A percentile compares a stretch with the other conserved stretches of the same genome.
Evolutionary conservation across 169 alveolate species (phyloP).

Genomic region (Eimeria acervulina): DNA sequence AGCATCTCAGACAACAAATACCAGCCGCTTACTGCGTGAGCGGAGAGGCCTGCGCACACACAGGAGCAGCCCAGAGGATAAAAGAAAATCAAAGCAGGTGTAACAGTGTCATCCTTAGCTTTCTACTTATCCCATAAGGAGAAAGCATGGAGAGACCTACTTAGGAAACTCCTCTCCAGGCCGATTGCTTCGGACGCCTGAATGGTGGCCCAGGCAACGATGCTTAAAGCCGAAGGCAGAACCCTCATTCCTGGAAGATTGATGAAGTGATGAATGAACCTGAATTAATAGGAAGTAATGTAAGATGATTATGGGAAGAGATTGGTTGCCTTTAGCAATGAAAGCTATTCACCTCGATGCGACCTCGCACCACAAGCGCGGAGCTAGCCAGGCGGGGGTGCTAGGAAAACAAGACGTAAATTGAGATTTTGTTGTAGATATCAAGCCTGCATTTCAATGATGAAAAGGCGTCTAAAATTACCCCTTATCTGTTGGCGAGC

Average conservation of each 20-base stretch:
- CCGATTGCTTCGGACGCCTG: constrained; percentile 5
- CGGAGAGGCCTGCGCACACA: constrained; percentile 61
- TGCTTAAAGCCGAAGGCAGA: neutral
- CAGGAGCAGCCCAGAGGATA: neutral
- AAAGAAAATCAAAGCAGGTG: neutral
- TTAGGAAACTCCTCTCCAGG: neutral
- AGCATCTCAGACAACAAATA: neutral
- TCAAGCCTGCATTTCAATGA: neutral
- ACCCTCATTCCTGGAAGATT: neutral
- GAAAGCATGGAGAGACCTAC: neutral
- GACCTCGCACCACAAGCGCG: neutral
- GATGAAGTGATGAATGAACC: neutral
- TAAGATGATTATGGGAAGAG: neutral
- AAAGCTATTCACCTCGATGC: neutral
- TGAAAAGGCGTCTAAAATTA: neutral
- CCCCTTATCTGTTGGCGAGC: neutral
- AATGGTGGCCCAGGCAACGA: neutral
- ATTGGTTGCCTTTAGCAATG: neutral
- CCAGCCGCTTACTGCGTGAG: neutral
- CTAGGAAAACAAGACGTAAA: neutral
- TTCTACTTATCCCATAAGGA: neutral
- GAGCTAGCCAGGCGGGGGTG: constrained; percentile 37
- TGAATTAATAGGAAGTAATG: neutral
- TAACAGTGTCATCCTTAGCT: no score
- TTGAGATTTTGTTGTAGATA: neutral